These are phyloP conservation scores for Sporothrix dimorphospora DNA, from an alignment of 2,329 filamentous ascomycete genomes.

Conservation along the genomic window DNA sequence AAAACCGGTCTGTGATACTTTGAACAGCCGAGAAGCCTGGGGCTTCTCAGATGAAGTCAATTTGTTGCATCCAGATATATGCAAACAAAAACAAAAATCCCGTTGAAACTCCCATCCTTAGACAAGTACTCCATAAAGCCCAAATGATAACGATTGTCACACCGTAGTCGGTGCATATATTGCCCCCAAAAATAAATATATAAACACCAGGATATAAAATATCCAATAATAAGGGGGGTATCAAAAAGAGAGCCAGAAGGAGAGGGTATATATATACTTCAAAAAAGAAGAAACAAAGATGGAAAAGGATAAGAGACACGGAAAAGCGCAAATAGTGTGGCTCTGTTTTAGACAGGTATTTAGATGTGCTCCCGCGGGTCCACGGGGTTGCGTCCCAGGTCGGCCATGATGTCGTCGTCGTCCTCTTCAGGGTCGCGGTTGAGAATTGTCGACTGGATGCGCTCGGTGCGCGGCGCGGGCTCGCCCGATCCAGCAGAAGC, in stretches of 20 bases:
- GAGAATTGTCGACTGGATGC: conserved; percentile 27
- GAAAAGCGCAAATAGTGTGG: not conserved
- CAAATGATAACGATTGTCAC: not conserved
- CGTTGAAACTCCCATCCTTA: not conserved
- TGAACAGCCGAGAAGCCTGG: not conserved
- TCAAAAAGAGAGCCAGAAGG: conserved; percentile 16
- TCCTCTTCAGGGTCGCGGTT: conserved; percentile 30
- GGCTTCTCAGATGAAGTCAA: not conserved
- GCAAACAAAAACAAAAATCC: not conserved
- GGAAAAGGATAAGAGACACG: not conserved
- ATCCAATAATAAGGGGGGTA: conserved; percentile 6
- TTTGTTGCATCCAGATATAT: not conserved
- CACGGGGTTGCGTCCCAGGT: conserved; percentile 44
- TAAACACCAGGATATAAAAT: not conserved
- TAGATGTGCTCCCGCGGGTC: conserved; percentile 47
- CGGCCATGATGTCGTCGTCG: conserved; percentile 44
- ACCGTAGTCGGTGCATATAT: not conserved
- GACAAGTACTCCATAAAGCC: not conserved
- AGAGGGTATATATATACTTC: conserved; percentile 12
- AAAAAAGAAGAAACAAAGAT: not conserved
- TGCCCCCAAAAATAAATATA: not conserved
- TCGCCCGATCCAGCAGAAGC: conserved; percentile 31
- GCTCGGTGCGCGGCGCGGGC: conserved; percentile 34
- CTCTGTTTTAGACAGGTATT: not conserved
- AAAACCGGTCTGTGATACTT: not conserved